Conservation (phyloP, 2,329 filamentous ascomycete species). For the Fusarium albidum region DNA sequence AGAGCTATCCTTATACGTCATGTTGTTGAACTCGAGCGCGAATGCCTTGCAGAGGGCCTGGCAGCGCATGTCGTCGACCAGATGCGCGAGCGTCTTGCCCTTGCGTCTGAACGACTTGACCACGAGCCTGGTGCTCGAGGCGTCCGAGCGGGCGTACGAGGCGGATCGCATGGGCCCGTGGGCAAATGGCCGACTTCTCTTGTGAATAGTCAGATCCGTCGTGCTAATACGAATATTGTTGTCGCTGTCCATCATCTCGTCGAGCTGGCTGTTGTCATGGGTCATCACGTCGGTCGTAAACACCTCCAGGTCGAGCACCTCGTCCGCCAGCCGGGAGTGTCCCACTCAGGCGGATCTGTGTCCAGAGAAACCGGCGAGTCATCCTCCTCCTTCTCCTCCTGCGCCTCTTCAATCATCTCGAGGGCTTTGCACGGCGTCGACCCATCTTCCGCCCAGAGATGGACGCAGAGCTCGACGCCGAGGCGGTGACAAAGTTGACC, state of each 20-base stretch:
- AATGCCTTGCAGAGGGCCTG: constrained; percentile 52
- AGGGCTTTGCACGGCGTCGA: too few species aligned
- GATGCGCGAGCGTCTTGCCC: constrained; percentile 37
- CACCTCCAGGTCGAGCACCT: constrained; percentile 10
- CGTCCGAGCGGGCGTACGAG: constrained; percentile 45
- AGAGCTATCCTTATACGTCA: constrained; percentile 35
- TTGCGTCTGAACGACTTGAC: constrained; percentile 45
- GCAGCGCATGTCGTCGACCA: constrained; percentile 49
- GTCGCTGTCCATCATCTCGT: constrained; percentile 47
- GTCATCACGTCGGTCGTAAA: constrained; percentile 43
- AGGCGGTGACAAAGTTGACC: constrained; percentile 21
- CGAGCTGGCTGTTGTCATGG: constrained; percentile 40
- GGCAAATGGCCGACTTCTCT: constrained; percentile 35
- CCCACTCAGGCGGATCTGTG: constrained; percentile 5
- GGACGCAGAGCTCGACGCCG: constrained; percentile 18
- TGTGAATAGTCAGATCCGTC: constrained; percentile 44
- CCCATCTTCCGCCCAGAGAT: too few species aligned
- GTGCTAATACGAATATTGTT: constrained; percentile 46
- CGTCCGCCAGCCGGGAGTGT: background rate
- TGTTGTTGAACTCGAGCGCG: constrained; percentile 50
- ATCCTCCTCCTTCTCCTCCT: constrained; percentile 8
- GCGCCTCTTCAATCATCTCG: constrained; percentile 15
- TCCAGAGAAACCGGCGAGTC: constrained; percentile 15
- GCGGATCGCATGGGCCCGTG: constrained; percentile 47
- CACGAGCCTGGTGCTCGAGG: constrained; percentile 43